Percentiles rank a stretch among this genome's conserved stretches.
Evolutionary conservation across 176 grass and related monocot species (phyloP).

Genomic region (Aegilops bicornis): DNA sequence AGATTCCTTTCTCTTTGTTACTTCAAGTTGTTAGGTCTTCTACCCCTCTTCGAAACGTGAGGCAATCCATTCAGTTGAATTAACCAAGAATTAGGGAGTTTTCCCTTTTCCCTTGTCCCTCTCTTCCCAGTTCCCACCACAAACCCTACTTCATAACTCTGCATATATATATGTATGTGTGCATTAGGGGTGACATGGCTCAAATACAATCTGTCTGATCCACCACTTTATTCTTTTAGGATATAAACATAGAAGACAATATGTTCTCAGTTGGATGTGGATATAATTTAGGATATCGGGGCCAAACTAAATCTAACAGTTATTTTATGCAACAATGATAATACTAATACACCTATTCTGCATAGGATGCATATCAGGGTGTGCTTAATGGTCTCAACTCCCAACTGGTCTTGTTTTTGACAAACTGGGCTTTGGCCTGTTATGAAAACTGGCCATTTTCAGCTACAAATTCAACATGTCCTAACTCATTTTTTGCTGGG

Average conservation of each 20-base stretch:
- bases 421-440: not conserved
- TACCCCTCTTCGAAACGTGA: not conserved
- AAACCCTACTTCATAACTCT: too few species aligned
- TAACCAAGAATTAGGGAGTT: not conserved
- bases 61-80: not conserved
- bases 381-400: not conserved
- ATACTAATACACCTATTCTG: conserved; percentile 2
- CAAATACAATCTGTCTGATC: too few species aligned
- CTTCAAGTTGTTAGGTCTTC: not conserved
- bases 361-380: not conserved
- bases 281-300: too few species aligned
- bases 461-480: not conserved
- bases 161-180: too few species aligned
- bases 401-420: not conserved
- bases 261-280: too few species aligned
- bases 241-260: not conserved
- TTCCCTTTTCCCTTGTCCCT: not conserved
- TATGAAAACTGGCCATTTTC: not conserved
- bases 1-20: not conserved
- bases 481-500: too few species aligned
- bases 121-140: too few species aligned
- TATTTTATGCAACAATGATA: not conserved
- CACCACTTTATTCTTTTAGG: not conserved
- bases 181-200: too few species aligned
- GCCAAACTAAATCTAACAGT: not conserved